A percentile compares a stretch with the other conserved stretches of the same genome.
phyloP scores from a whole-genome alignment of 352 stramenopile species.

The Pythium sp. region DNA sequence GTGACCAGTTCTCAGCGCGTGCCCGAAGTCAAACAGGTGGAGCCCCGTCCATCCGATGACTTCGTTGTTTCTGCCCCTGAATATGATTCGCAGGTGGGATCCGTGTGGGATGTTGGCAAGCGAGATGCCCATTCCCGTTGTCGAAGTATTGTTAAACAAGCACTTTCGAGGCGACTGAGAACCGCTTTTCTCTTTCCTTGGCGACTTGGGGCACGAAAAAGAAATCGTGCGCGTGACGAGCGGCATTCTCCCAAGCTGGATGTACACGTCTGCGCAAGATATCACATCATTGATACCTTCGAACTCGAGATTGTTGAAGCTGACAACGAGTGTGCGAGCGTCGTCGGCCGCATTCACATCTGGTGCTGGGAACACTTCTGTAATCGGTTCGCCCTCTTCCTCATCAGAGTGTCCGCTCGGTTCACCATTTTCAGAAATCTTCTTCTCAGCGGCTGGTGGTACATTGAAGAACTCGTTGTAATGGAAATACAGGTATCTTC shows the following conservation, averaged over 20 bases:
- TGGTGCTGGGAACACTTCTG: constrained; percentile 21
- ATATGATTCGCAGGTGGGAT: constrained; percentile 61
- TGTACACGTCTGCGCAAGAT: constrained; percentile 18
- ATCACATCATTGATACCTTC: constrained; percentile 13
- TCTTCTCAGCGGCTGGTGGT: constrained; percentile 10
- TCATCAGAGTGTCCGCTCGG: background rate
- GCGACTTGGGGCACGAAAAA: constrained; percentile 12
- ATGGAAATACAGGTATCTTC: constrained; percentile 74
- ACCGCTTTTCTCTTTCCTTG: constrained; percentile 23
- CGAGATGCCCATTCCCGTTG: constrained; percentile 24
- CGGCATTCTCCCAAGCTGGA: constrained; percentile 29
- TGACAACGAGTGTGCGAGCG: constrained; percentile 20
- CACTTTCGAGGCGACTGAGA: constrained; percentile 10
- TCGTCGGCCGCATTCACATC: constrained; percentile 15
- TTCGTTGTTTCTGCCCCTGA: constrained; percentile 40
- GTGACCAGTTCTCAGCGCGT: constrained; percentile 54
- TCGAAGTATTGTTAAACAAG: constrained; percentile 6
- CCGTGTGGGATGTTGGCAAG: constrained; percentile 75
- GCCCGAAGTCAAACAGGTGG: constrained; percentile 82
- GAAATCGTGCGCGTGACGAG: constrained; percentile 21
- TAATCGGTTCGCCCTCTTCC: background rate
- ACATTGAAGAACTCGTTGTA: constrained; percentile 68
- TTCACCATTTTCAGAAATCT: background rate
- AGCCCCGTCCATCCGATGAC: constrained; percentile 60
- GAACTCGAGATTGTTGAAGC: constrained; percentile 13